Base-by-base conservation (phyloP, 1,139 yeast genomes). In the Yamadazyma blattariae region DNA sequence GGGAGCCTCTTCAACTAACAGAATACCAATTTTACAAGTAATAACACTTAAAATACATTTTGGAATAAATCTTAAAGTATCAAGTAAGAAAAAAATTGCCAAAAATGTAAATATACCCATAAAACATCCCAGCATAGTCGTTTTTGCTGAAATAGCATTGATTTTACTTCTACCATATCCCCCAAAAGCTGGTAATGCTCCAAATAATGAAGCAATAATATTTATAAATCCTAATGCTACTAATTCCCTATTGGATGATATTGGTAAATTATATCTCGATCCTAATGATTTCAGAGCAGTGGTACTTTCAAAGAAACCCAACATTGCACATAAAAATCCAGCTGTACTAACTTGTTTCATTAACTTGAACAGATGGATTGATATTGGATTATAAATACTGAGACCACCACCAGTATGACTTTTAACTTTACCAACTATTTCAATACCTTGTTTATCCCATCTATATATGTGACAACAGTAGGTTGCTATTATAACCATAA, bases 81-180 rank as follows among this genome's bases (percentile, higher is more conserved):
- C 77, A 53, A 89, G 63, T 30, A 87, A 63, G 44, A 66, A 82
- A 28, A 69, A 65, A 1, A 86, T 77, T 3, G 89, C 79, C 12
- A 86, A 47, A 29, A 89, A 57, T 0, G 97, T 82, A 12, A 82
- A 70, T 1, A 76, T 21, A 0, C 96, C 94, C 82, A 90, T 83
- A 6, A 87, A 75, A 3, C 81, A 79, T 0, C 96, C 95, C 29
- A 95, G 77, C 59, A 84, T 67, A 5, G 94, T 92, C 0, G 96
- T 85, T 45, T 79, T 79, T 0, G 95, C 97, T 9, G 92, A 80
- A 31, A 88, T 67, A 2, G 92, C 86, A 59, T 92, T 92, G 39
- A 92, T 81, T 51, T 86, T 90, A 25, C 95, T 82, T 54, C 98
- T 74, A 1, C 97, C 97, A 53, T 92, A 92, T 0, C 98, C 97